Evolutionary conservation across 108 stramenopile species (phyloP).

Genomic region (Cyclostephanos tholiformis): DNA sequence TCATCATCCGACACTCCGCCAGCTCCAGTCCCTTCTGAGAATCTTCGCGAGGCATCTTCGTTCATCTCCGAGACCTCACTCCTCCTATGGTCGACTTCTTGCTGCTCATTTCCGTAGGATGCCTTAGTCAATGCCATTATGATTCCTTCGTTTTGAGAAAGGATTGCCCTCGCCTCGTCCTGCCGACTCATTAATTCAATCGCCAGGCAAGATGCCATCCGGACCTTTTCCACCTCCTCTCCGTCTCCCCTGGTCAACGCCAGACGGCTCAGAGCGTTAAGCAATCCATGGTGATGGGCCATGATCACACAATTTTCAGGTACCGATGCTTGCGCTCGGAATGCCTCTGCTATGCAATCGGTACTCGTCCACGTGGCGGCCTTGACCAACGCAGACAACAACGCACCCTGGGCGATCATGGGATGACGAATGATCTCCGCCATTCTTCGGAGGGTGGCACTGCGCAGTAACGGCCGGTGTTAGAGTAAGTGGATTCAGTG

Average conservation of each 20-base stretch:
- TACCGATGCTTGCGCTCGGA: not conserved
- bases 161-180: constrained; percentile 40
- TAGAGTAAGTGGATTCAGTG: not conserved
- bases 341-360: constrained; percentile 59
- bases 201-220: constrained; percentile 40
- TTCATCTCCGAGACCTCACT: constrained; percentile 31
- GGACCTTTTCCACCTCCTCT: constrained; percentile 47
- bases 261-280: constrained; percentile 52
- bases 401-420: constrained; percentile 53
- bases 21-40: constrained; percentile 7
- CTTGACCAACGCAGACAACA: constrained; percentile 59
- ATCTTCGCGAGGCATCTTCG: constrained; percentile 12
- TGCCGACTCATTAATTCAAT: constrained; percentile 56
- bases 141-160: constrained; percentile 59
- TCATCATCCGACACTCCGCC: constrained; percentile 25
- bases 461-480: not conserved
- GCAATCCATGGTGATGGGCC: constrained; percentile 58
- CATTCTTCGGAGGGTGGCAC: constrained; percentile 59
- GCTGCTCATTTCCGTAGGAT: constrained; percentile 41
- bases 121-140: constrained; percentile 61
- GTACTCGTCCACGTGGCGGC: constrained; percentile 56
- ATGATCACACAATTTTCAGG: constrained; percentile 41
- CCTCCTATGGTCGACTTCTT: constrained; percentile 20
- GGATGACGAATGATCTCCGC: constrained; percentile 58
- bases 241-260: constrained; percentile 44